Percentiles rank a stretch among this genome's conserved stretches.
Conservation (phyloP, 495 filamentous ascomycete genomes). For the Penicillium dipodomyicola region DNA sequence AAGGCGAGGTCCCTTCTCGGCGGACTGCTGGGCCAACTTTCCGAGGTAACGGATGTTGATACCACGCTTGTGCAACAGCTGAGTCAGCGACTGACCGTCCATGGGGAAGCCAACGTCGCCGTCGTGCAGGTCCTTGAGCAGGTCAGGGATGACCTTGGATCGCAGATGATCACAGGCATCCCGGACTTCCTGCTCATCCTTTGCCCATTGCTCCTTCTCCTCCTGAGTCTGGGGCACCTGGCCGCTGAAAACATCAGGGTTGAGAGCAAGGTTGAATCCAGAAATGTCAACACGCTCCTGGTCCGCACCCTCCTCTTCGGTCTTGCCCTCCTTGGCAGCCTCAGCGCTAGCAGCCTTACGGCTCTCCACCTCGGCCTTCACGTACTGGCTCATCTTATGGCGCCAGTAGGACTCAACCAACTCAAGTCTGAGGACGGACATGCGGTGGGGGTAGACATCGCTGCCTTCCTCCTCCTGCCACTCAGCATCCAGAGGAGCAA, state of each 20-base stretch:
- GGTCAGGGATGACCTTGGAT: constrained; percentile 67
- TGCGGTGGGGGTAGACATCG: constrained; percentile 82
- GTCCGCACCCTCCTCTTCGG: constrained; percentile 38
- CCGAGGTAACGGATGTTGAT: constrained; percentile 97
- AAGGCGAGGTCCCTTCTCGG: constrained; percentile 65
- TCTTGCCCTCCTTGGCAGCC: constrained; percentile 43
- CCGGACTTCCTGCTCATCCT: constrained; percentile 87
- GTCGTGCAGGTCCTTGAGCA: constrained; percentile 81
- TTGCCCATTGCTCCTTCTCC: constrained; percentile 78
- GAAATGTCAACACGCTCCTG: constrained; percentile 75
- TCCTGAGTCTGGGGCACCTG: constrained; percentile 86
- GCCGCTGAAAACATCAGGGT: constrained; percentile 93
- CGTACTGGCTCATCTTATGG: constrained; percentile 81
- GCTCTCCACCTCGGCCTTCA: constrained; percentile 68
- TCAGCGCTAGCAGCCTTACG: constrained; percentile 46
- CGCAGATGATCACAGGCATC: constrained; percentile 77
- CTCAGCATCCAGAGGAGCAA: constrained; percentile 84
- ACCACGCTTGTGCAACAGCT: constrained; percentile 92
- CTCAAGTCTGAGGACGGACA: constrained; percentile 89
- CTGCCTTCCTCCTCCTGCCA: constrained; percentile 80
- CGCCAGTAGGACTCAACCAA: constrained; percentile 82
- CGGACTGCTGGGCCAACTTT: constrained; percentile 67
- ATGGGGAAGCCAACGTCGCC: constrained; percentile 96
- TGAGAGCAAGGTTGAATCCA: constrained; percentile 81
- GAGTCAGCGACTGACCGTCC: constrained; percentile 88